Conservation (phyloP, 1,284 basidiomycete genomes). For the Trichosporon sp. region DNA sequence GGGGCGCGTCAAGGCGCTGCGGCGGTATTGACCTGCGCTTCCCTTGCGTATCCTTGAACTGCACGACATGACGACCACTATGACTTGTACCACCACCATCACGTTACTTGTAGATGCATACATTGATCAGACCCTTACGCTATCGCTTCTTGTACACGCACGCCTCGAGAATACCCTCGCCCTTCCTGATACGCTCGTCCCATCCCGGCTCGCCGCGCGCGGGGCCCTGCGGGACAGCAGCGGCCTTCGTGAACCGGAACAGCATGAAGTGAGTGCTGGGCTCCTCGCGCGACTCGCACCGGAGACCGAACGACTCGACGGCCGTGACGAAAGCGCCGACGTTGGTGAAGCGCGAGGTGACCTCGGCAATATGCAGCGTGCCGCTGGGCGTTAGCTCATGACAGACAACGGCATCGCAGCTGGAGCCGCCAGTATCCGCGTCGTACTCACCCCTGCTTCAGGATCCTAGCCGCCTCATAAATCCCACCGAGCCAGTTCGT, state of each 20-base stretch:
- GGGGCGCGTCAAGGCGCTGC: constrained; percentile 33
- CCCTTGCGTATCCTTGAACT: neutral
- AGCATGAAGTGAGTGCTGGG: constrained; percentile 85
- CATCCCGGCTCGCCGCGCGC: constrained; percentile 64
- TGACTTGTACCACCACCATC: constrained; percentile 3
- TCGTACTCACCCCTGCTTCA: constrained; percentile 70
- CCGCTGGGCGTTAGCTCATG: constrained; percentile 63
- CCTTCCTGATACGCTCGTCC: constrained; percentile 65
- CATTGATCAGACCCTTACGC: constrained; percentile 36
- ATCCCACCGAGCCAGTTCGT: constrained; percentile 93
- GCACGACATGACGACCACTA: constrained; percentile 10
- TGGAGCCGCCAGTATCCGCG: no score
- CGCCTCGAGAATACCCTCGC: constrained; percentile 73
- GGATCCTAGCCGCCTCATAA: constrained; percentile 82
- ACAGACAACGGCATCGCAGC: no score
- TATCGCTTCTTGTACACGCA: constrained; percentile 96
- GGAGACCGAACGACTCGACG: constrained; percentile 76
- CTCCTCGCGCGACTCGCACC: constrained; percentile 53
- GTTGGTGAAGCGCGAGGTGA: constrained; percentile 81
- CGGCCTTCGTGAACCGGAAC: constrained; percentile 76
- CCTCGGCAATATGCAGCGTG: constrained; percentile 89
- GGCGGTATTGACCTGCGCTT: neutral
- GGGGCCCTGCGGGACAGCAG: constrained; percentile 57
- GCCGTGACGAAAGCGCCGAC: constrained; percentile 74
- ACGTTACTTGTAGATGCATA: constrained; percentile 15